Percentiles rank a stretch among this genome's conserved stretches.
Evolutionary conservation across 768 basidiomycete species (phyloP).

Genomic region (Tricholoma sp.): DNA sequence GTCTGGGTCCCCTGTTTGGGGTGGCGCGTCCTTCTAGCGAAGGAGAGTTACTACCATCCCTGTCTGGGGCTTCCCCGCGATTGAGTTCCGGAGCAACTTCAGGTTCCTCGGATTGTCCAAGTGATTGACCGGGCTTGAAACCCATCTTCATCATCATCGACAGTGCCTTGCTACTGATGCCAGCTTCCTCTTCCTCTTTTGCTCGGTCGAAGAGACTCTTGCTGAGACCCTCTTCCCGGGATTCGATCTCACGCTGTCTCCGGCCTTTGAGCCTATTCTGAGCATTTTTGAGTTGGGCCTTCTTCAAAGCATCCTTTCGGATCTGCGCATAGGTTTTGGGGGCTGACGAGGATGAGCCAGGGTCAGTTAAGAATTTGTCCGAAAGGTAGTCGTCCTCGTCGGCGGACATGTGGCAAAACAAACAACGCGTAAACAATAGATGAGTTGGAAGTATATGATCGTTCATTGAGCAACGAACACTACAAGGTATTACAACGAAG

Average conservation of each 20-base stretch:
- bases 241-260: conserved; percentile 66
- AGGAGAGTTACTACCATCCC: not conserved
- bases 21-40: not conserved
- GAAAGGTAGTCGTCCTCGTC: conserved; percentile 87
- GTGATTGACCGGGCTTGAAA: conserved; percentile 77
- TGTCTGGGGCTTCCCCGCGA: not conserved
- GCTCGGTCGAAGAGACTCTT: conserved; percentile 80
- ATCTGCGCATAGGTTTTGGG: conserved; percentile 67
- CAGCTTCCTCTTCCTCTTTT: conserved; percentile 55
- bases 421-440: conserved; percentile 15
- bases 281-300: conserved; percentile 59
- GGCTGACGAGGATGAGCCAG: conserved; percentile 27
- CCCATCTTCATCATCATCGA: conserved; percentile 95
- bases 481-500: conserved; percentile 29
- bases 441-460: not conserved
- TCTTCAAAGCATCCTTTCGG: conserved; percentile 60
- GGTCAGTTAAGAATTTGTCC: conserved; percentile 69
- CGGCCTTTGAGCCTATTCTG: conserved; percentile 60
- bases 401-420: conserved; percentile 50
- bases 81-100: not conserved
- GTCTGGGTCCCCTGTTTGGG: conserved; percentile 15
- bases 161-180: conserved; percentile 67
- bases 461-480: conserved; percentile 14
- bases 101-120: conserved; percentile 43
- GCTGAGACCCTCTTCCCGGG: conserved; percentile 71